Conservation (phyloP, 2,329 filamentous ascomycete species). For the Emergomyces pasteurianus region DNA sequence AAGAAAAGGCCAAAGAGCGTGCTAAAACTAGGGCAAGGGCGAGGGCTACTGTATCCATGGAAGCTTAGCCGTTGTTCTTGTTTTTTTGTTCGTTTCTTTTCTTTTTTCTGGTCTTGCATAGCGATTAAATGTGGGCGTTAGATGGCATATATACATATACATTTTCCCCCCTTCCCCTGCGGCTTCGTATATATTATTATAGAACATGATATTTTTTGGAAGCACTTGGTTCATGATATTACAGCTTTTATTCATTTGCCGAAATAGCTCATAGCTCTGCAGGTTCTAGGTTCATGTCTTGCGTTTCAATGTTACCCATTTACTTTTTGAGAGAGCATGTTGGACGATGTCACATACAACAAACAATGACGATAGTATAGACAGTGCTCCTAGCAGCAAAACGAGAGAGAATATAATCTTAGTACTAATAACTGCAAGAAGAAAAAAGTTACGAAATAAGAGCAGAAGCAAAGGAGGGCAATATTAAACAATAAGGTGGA, state of each 20-base stretch:
- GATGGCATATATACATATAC: not conserved
- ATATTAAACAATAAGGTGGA: not conserved
- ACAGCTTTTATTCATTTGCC: not conserved
- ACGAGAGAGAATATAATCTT: not conserved
- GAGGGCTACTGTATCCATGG: slow-evolving; percentile 15
- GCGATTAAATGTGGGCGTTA: not conserved
- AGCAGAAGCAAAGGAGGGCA: not conserved
- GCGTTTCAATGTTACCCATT: not conserved
- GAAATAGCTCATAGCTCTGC: not conserved
- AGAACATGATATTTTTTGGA: not conserved
- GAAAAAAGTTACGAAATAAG: not conserved
- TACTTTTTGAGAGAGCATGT: not conserved
- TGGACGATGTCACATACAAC: too few species aligned
- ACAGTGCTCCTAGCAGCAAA: not conserved
- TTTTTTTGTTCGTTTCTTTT: not conserved
- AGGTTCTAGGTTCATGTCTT: not conserved
- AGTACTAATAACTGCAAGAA: not conserved
- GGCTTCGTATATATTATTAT: not conserved
- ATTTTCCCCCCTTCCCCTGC: not conserved
- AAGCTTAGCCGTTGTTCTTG: slow-evolving; percentile 12
- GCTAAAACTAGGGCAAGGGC: slow-evolving; percentile 24
- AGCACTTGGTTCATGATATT: not conserved
- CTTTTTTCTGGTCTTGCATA: not conserved
- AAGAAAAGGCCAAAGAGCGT: slow-evolving; percentile 21
- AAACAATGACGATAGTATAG: not conserved